A percentile compares a stretch with the other conserved stretches of the same genome.
These are phyloP conservation scores for Linnemannia zychae DNA, from an alignment of 192 early-diverging fungal species.

Conservation along the genomic window DNA sequence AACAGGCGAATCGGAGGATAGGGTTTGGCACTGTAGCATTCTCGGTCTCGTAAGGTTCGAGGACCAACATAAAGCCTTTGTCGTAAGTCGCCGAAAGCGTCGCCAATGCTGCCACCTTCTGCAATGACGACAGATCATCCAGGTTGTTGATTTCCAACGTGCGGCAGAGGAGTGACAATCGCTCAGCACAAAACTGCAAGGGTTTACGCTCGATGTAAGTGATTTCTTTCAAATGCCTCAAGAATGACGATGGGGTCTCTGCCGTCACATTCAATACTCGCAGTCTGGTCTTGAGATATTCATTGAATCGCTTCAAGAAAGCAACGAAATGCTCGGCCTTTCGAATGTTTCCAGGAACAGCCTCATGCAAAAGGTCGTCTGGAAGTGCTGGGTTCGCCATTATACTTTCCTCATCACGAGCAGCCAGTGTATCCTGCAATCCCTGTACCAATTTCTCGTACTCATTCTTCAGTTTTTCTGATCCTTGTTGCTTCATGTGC, in stretches of 20 bases:
- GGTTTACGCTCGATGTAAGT: slow-evolving; percentile 96
- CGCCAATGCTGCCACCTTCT: slow-evolving; percentile 92
- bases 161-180: slow-evolving; percentile 89
- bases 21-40: slow-evolving; percentile 94
- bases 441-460: slow-evolving; percentile 93
- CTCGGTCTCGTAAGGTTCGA: slow-evolving; percentile 98
- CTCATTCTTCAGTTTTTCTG: slow-evolving; percentile 90
- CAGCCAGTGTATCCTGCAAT: slow-evolving; percentile 77
- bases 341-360: slow-evolving; percentile 97
- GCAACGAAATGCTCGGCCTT: slow-evolving; percentile 98
- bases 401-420: slow-evolving; percentile 86
- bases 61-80: slow-evolving; percentile 94
- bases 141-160: slow-evolving; percentile 95
- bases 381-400: slow-evolving; percentile 97
- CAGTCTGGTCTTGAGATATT: slow-evolving; percentile 97
- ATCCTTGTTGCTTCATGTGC: slow-evolving; percentile 88
- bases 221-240: slow-evolving; percentile 94
- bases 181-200: slow-evolving; percentile 94
- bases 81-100: slow-evolving; percentile 97
- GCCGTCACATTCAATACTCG: slow-evolving; percentile 98
- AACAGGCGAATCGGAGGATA: slow-evolving; percentile 88
- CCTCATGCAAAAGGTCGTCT: slow-evolving; percentile 92
- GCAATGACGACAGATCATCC: slow-evolving; percentile 86
- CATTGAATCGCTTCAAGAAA: slow-evolving; percentile 95
- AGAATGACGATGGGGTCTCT: slow-evolving; percentile 93